Conservation (phyloP, 2,329 filamentous ascomycete genomes). For the Herpomyces periplanetae region DNA sequence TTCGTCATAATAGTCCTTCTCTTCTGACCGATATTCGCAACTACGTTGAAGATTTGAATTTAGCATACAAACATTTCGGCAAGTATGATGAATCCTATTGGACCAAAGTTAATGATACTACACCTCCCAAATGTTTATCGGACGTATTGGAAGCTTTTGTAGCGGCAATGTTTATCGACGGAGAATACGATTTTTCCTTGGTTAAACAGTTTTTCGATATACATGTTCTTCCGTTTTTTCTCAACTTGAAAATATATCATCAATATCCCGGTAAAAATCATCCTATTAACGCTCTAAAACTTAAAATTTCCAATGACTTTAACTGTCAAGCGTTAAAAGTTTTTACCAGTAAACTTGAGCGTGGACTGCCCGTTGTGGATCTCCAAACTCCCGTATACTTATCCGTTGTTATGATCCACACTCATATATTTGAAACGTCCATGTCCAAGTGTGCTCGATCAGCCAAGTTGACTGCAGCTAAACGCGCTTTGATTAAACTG, state of each 20-base stretch:
- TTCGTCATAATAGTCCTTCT: conserved; percentile 14
- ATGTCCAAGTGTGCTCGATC: conserved; percentile 23
- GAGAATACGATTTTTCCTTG: conserved; percentile 28
- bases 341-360: conserved; percentile 10
- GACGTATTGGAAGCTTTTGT: conserved; percentile 67
- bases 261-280: conserved; percentile 56
- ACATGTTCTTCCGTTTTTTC: conserved; percentile 37
- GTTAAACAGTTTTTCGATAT: conserved; percentile 37
- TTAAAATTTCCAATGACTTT: not conserved
- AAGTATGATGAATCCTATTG: conserved; percentile 25
- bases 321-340: conserved; percentile 1
- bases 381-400: conserved; percentile 12
- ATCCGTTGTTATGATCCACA: conserved; percentile 37
- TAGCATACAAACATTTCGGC: conserved; percentile 17
- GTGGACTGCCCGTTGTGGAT: conserved; percentile 13
- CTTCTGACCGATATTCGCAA: conserved; percentile 13
- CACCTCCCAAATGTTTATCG: conserved; percentile 17
- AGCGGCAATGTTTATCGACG: conserved; percentile 68
- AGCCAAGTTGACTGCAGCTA: conserved; percentile 31
- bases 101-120: conserved; percentile 19
- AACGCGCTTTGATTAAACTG: too few relatives aligned
- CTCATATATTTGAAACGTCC: conserved; percentile 19
- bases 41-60: conserved; percentile 11
- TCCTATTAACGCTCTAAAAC: conserved; percentile 10
- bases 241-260: conserved; percentile 56